A percentile compares a stretch with the other conserved stretches of the same genome.
phyloP scores from a whole-genome alignment of 116 monocot species.

The Cymodocea nodosa region DNA sequence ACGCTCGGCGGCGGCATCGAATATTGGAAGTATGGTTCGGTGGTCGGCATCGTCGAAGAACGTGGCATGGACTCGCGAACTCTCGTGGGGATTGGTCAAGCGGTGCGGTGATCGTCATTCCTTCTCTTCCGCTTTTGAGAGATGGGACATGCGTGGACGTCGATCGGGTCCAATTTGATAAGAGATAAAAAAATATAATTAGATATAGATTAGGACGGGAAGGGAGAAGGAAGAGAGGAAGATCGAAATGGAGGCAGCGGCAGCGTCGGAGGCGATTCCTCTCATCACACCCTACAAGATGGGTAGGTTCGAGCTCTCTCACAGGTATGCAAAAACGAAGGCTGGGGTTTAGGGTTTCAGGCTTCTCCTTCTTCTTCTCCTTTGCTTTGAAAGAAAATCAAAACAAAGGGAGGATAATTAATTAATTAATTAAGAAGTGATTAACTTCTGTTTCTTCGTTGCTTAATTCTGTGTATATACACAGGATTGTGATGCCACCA shows the following conservation, averaged over 20 bases:
- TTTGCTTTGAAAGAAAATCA: background rate
- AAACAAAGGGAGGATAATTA: background rate
- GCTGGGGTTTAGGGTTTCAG: background rate
- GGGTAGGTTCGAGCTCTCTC: slow-evolving; percentile 21
- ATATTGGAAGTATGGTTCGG: too few species aligned
- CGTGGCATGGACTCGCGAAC: too few species aligned
- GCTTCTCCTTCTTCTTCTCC: background rate
- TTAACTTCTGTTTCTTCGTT: too few species aligned
- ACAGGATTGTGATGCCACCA: slow-evolving; percentile 38
- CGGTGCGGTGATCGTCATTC: too few species aligned
- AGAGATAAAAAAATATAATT: too few species aligned
- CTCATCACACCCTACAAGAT: slow-evolving; percentile 18
- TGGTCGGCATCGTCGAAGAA: too few species aligned
- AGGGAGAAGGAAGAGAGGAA: background rate
- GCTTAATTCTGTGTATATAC: background rate
- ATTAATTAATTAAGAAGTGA: background rate
- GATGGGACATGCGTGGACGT: too few species aligned
- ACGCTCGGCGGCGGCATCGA: too few species aligned
- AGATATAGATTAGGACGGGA: too few species aligned
- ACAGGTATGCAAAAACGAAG: slow-evolving; percentile 12
- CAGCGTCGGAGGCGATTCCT: background rate
- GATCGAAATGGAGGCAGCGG: background rate
- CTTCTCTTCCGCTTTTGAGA: too few species aligned
- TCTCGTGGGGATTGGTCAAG: too few species aligned
- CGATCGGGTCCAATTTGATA: too few species aligned